phyloP scores from a whole-genome alignment of 306 rosid genomes.

The Coriaria nepalensis region DNA sequence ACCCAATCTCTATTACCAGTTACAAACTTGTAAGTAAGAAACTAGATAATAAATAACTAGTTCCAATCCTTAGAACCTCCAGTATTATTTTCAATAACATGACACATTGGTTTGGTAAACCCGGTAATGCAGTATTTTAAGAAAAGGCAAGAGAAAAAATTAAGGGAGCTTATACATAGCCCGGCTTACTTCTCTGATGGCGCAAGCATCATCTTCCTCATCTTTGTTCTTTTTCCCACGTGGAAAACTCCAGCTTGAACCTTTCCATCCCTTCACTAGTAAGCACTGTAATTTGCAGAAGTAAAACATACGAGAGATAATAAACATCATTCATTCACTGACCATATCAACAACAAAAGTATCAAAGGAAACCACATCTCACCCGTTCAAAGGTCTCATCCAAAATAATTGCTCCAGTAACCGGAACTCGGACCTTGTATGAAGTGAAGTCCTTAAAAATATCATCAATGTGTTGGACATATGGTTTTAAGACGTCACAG shows the following conservation, averaged over 20 bases:
- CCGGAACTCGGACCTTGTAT: slow-evolving; percentile 94
- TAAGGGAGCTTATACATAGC: slow-evolving; percentile 1
- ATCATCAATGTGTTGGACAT: slow-evolving; percentile 87
- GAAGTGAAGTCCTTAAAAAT: slow-evolving; percentile 96
- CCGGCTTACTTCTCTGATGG: slow-evolving; percentile 75
- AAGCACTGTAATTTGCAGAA: slow-evolving; percentile 51
- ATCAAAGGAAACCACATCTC: slow-evolving; percentile 16
- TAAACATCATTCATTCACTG: too few relatives aligned
- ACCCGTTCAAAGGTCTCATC: slow-evolving; percentile 97
- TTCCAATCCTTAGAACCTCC: not conserved
- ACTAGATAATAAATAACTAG: not conserved
- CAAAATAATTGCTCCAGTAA: slow-evolving; percentile 91
- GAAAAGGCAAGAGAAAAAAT: not conserved
- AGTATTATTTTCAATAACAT: not conserved
- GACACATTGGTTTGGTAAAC: too few relatives aligned
- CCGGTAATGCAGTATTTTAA: not conserved
- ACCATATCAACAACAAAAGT: not conserved
- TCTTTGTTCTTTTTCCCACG: slow-evolving; percentile 98
- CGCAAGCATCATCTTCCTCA: slow-evolving; percentile 96
- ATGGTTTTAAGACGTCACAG: slow-evolving; percentile 91
- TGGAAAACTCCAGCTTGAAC: slow-evolving; percentile 99
- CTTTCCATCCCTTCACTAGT: slow-evolving; percentile 99
- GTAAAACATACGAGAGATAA: not conserved
- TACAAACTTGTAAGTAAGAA: not conserved
- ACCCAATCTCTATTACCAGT: too few relatives aligned